These are phyloP conservation scores for Nicotiana otophora DNA, from an alignment of 257 asterid genomes.

Conservation along the genomic window DNA sequence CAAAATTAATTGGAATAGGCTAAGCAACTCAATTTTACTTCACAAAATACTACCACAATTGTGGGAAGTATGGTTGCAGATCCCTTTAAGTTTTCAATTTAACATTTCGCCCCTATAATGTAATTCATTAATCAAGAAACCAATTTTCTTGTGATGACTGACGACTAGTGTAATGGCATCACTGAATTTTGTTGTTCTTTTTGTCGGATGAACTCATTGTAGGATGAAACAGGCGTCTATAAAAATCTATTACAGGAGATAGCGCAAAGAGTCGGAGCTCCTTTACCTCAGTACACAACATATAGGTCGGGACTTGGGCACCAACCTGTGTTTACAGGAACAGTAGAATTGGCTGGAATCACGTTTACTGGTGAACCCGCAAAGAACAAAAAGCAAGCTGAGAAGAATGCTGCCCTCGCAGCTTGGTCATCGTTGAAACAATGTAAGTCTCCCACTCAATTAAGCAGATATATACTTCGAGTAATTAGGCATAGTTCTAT, in stretches of 20 bases:
- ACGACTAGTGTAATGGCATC: neutral
- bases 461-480: neutral
- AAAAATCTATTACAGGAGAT: constrained; percentile 80
- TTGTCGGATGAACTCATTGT: neutral
- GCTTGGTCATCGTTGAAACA: constrained; percentile 78
- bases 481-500: neutral
- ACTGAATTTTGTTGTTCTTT: neutral
- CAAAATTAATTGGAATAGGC: neutral
- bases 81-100: neutral
- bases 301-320: constrained; percentile 72
- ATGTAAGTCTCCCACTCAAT: constrained; percentile 33
- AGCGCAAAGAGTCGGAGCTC: constrained; percentile 81
- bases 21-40: neutral
- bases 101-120: neutral
- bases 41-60: neutral
- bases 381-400: constrained; percentile 89
- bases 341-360: constrained; percentile 72
- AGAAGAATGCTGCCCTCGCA: constrained; percentile 78
- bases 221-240: constrained; percentile 90
- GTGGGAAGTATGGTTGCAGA: neutral
- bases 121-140: neutral
- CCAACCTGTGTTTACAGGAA: constrained; percentile 66
- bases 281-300: constrained; percentile 66
- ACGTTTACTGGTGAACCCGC: constrained; percentile 76
- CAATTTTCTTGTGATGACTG: neutral